Evolutionary conservation across 495 filamentous ascomycete genomes (phyloP), one percentile per base, ranked within the genome.

Genomic region (Gamarada debralockiae): DNA sequence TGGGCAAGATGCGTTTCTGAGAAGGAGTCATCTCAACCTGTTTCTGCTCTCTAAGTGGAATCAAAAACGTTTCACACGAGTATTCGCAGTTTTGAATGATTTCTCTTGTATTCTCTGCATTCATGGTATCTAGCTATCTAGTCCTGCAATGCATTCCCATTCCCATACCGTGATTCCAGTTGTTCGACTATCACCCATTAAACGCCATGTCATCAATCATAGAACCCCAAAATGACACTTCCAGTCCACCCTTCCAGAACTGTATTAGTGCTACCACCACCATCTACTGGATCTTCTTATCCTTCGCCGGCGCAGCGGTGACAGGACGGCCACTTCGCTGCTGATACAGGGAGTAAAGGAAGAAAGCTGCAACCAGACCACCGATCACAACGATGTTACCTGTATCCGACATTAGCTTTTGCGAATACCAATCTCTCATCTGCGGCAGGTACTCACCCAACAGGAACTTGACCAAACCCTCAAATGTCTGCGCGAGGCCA

Each of bases 361-460:
- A 63, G 53, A 80, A 70, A 10, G 52, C 68, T 14, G 72, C 70
- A 5, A 76, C 64, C 4, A 75, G 31, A 36, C 72, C 74, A 15
- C 68, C 71, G 29, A 83, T 65, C 48, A 83, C 69, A 31, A 77
- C 62, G 57, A 80, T 66, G 55, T 79, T 81, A 59, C 67, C 72
- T 75, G 36, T 8, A 46, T 47, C 7, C 12, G n/a, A 25, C 18
- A 12, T 27, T 17, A 46, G 24, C 42, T 12, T 48, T 44, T 45
- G 23, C 8, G 7, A 24, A n/a, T n/a, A n/a, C n/a, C n/a, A n/a
- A n/a, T n/a, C n/a, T n/a, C n/a, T n/a, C n/a, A n/a, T n/a, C n/a
- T n/a, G n/a, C n/a, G n/a, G n/a, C n/a, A 20, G 24, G 22, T 17
- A 69, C 69, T 55, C 53, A 73, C 71, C 63, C 8, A 73, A 49